Base-by-base conservation (phyloP, 2,329 filamentous ascomycete species). In the Aspergillus brasiliensis region DNA sequence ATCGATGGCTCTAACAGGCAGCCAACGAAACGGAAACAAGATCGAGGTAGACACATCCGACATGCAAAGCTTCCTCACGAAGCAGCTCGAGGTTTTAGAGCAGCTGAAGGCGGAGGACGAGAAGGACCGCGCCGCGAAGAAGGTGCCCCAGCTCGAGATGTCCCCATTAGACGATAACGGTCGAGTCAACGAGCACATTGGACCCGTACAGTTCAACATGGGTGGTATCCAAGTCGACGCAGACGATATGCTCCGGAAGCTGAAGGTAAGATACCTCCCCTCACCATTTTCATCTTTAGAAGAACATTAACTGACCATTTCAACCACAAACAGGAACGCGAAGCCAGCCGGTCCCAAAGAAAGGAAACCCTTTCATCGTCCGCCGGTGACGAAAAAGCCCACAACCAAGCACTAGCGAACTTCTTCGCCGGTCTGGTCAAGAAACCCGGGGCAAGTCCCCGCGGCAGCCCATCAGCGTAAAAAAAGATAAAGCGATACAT, bases 141-240 rank as follows among this genome's bases (percentile, higher is more conserved):
- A 69, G 64, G 65, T 62, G 15, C 71, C 74, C n/a, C 73, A 71
- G 60, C 66, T 71, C 58, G 73, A 74, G 56, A 75, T 73, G 69
- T 71, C 69, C 13, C 71, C 70, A n/a, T 67, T 75, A 59, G 75
- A 75, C 54, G 74, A 76, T 55, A 74, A 73, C 53, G 75, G 69
- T 63, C 78, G 77, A 27, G 82, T 84, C 56, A 88, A 88, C 67
- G 91, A 94, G 70, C 92, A 96, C 69, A 96, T 97, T 70, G 93
- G 93, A 0, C 92, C 93, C 0, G 92, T 97, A 65, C 92, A 97
- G 72, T 97, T 98, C 80, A 99, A 99, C 74, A 95, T 99, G 84
- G 95, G 95, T 44, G 95, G 95, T 56, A 97, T 99, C 64, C 92
- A 97, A 73, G 91, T 97, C 28, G 92, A 97, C 77, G 92, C 92